Percentiles rank a stretch among this genome's conserved stretches.
Evolutionary conservation across 1,284 basidiomycete genomes (phyloP).

Genomic region (Sanguinoderma infundibulare): DNA sequence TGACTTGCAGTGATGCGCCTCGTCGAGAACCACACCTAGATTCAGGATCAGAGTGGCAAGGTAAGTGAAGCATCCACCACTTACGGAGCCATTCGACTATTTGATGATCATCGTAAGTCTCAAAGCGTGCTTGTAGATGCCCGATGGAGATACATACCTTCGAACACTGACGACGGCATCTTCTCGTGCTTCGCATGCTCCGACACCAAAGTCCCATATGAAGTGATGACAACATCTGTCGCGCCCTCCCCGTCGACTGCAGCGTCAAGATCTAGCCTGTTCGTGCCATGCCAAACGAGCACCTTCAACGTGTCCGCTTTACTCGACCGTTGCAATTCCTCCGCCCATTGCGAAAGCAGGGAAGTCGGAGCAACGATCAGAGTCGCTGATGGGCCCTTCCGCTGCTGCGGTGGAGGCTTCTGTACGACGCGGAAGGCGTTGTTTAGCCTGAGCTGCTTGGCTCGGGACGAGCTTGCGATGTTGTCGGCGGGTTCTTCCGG

Average conservation of each 20-base stretch:
- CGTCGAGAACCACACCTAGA: conserved; percentile 72
- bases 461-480: conserved; percentile 39
- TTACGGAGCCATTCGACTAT: conserved; percentile 77
- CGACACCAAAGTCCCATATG: conserved; percentile 87
- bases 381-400: conserved; percentile 59
- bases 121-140: background rate
- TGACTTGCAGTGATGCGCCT: conserved; percentile 96
- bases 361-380: conserved; percentile 95
- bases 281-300: conserved; percentile 87
- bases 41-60: background rate
- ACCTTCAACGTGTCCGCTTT: conserved; percentile 71
- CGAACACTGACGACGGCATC: conserved; percentile 50
- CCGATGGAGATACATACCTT: conserved; percentile 54
- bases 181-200: conserved; percentile 76
- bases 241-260: conserved; percentile 28
- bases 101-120: background rate
- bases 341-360: conserved; percentile 88
- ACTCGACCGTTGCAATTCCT: conserved; percentile 81
- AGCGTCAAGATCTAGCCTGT: conserved; percentile 73
- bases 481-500: conserved; percentile 41
- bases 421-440: conserved; percentile 55
- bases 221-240: conserved; percentile 87
- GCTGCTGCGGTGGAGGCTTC: conserved; percentile 24
- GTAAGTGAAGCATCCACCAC: background rate
- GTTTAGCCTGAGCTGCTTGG: conserved; percentile 66